Evolutionary conservation across 1,284 basidiomycete species (phyloP), one percentile per base, ranked within the genome.

Genomic region (Ceratobasidium sp.): DNA sequence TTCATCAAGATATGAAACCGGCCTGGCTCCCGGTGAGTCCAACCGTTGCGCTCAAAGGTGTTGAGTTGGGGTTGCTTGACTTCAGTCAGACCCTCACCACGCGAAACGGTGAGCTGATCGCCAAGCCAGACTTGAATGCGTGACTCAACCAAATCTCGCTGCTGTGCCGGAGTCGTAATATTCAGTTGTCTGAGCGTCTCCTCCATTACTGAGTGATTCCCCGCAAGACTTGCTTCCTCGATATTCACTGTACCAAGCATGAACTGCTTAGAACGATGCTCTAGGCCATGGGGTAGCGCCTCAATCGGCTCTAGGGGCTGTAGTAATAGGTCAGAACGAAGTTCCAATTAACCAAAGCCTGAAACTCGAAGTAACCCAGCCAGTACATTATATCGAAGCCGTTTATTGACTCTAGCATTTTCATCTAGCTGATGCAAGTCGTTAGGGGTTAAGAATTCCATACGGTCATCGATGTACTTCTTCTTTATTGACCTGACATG

Each of bases 231-330:
- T n/a, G n/a, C 35, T 29, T 57, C 38, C 1, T 57, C 38, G 22
- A 57, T 57, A n/a, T 42, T 57, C 15, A 17, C 20, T 10, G 22
- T 57, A 38, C 20, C 20, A 12, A 57, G 22, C 55, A 57, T 57
- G n/a, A 27, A 57, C 22, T 57, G 55, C 38, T 57, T 42, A 5
- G 43, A 13, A 4, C 35, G 34, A 13, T 38, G 38, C 8, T 57
- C 38, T 3, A 3, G 55, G 15, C 54, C 55, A 29, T 42, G 38
- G 8, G 55, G 55, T 12, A 38, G 38, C 22, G n/a, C 29, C 7
- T 32, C 13, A 8, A 54, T 32, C 31, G 52, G 52, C 17, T 8
- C 10, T n/a, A 32, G 29, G 25, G 35, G 52, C 27, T 31, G 8
- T 17, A 32, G 29, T 8, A 54, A n/a, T 7, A 54, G 25, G 31